Percentiles rank a stretch among this genome's conserved stretches.
Conservation (phyloP, 306 rosid genomes). For the Glycine latifolia region DNA sequence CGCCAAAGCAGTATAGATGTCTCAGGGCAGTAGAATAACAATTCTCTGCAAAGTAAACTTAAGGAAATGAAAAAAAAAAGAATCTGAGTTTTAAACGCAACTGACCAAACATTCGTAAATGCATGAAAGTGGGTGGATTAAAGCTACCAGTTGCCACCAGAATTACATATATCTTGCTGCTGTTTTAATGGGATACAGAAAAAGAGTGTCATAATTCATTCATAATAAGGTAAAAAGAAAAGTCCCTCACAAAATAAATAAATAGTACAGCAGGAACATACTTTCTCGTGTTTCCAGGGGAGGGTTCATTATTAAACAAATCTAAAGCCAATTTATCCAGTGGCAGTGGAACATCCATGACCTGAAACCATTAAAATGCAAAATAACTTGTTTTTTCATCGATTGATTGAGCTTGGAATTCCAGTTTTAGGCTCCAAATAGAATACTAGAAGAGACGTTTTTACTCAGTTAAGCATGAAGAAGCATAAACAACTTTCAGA, state of each 20-base stretch:
- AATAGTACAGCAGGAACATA: conserved; percentile 36
- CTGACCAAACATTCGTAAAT: conserved; percentile 89
- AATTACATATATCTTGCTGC: conserved; percentile 68
- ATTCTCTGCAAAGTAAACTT: not conserved
- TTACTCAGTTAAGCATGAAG: no score
- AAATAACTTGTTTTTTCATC: not conserved
- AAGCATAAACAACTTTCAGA: no score
- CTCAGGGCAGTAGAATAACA: conserved; percentile 18
- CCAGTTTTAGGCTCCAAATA: no score
- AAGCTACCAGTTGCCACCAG: conserved; percentile 89
- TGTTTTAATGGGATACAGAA: conserved; percentile 30
- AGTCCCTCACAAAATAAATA: not conserved
- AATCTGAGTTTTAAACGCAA: conserved; percentile 31
- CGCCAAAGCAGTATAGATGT: not conserved
- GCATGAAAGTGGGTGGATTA: conserved; percentile 97
- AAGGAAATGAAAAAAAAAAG: not conserved
- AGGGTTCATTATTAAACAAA: conserved; percentile 45
- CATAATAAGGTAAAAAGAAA: conserved; percentile 15
- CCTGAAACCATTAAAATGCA: conserved; percentile 35
- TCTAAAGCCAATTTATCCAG: conserved; percentile 60
- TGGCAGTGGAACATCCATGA: conserved; percentile 66
- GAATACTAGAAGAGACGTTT: no score
- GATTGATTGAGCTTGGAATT: no score
- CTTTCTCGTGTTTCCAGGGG: conserved; percentile 47
- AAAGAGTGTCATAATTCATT: conserved; percentile 17